These are phyloP conservation scores for Pisolithus thermaeus DNA, from an alignment of 1,284 basidiomycete species.

Conservation along the genomic window DNA sequence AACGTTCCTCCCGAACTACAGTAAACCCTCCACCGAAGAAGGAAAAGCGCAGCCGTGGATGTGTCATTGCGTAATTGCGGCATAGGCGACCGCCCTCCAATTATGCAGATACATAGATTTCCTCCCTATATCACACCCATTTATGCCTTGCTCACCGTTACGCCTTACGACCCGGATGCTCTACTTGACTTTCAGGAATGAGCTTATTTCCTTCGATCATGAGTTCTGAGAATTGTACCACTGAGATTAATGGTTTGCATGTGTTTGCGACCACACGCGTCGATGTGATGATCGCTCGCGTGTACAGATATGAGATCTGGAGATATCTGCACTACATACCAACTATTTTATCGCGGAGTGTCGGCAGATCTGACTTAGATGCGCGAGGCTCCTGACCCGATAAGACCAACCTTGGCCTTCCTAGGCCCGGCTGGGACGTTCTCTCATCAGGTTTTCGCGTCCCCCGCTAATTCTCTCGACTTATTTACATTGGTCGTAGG, in stretches of 20 bases:
- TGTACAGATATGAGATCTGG: background rate
- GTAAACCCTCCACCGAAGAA: slow-evolving; percentile 70
- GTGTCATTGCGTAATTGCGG: slow-evolving; percentile 63
- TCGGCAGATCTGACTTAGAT: no score
- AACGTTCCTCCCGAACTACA: slow-evolving; percentile 26
- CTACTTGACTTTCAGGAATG: slow-evolving; percentile 9
- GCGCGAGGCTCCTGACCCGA: background rate
- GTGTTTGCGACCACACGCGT: background rate
- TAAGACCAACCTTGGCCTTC: slow-evolving; percentile 36
- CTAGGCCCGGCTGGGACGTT: slow-evolving; percentile 73
- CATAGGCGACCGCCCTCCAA: slow-evolving; percentile 6
- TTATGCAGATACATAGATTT: slow-evolving; percentile 28
- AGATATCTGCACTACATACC: background rate
- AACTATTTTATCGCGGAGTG: no score
- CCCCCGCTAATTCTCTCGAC: background rate
- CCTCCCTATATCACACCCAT: slow-evolving; percentile 46
- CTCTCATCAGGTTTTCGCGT: slow-evolving; percentile 57
- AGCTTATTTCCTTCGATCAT: background rate
- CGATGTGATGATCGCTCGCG: background rate
- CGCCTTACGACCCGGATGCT: slow-evolving; percentile 36
- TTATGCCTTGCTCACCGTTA: slow-evolving; percentile 43
- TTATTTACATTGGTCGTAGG: slow-evolving; percentile 35
- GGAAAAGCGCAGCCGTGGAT: slow-evolving; percentile 46
- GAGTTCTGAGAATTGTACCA: background rate
- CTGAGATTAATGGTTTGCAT: background rate